Evolutionary conservation across 2,329 filamentous ascomycete species (phyloP).

Genomic region (Didymella glomerata): DNA sequence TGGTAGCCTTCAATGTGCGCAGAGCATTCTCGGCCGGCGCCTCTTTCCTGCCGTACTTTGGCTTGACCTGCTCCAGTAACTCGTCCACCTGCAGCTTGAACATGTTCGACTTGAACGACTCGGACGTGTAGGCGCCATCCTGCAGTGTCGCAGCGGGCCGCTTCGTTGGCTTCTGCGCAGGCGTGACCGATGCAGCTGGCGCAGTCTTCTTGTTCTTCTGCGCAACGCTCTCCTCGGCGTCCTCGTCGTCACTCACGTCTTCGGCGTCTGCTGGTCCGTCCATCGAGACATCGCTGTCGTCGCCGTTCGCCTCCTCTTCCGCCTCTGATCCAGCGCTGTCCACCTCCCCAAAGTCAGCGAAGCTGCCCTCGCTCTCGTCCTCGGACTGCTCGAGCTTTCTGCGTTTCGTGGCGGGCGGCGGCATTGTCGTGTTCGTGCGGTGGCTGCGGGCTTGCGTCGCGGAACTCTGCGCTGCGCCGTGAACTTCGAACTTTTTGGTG

Average conservation of each 20-base stretch:
- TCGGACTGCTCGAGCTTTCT: conserved; percentile 57
- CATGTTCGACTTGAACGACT: conserved; percentile 70
- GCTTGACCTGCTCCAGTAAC: conserved; percentile 65
- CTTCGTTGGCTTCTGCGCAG: conserved; percentile 29
- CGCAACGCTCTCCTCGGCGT: conserved; percentile 28
- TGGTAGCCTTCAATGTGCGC: conserved; percentile 63
- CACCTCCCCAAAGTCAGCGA: conserved; percentile 33
- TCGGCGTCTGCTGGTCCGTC: conserved; percentile 27
- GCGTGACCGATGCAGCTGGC: conserved; percentile 12
- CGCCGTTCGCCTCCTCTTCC: conserved; percentile 20
- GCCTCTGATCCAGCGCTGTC: conserved; percentile 28
- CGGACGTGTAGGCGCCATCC: conserved; percentile 57
- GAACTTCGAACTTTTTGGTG: conserved; percentile 28
- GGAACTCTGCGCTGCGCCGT: conserved; percentile 1
- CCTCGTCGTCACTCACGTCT: conserved; percentile 26
- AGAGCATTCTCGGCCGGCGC: conserved; percentile 60
- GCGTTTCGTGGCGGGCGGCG: conserved; percentile 54
- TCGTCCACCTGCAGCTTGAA: conserved; percentile 75
- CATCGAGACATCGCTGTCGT: conserved; percentile 28
- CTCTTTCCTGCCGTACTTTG: conserved; percentile 66
- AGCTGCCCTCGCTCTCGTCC: conserved; percentile 40
- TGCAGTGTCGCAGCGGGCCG: conserved; percentile 37
- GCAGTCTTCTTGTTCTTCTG: conserved; percentile 16
- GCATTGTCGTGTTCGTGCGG: conserved; percentile 38
- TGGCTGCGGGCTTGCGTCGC: conserved; percentile 15